Percentiles rank a stretch among this genome's conserved stretches.
Evolutionary conservation across 768 basidiomycete genomes (phyloP).

Genomic region (Boletus rubroflammeus): DNA sequence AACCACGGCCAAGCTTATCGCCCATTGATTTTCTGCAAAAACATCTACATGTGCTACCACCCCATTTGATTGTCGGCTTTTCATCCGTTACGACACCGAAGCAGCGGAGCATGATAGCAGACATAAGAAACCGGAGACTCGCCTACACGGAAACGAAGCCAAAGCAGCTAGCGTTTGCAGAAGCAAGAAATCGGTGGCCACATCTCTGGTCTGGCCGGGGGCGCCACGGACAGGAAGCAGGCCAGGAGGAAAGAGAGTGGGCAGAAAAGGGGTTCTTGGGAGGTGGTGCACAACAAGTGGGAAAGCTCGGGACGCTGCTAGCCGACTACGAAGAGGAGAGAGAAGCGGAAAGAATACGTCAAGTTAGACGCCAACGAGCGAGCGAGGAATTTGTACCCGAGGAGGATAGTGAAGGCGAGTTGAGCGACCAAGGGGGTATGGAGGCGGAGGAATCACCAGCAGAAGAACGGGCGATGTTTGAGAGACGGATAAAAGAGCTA

Average conservation of each 20-base stretch:
- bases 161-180: slow-evolving; percentile 48
- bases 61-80: slow-evolving; percentile 50
- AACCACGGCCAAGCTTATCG: slow-evolving; percentile 53
- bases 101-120: slow-evolving; percentile 57
- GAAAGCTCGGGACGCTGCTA: slow-evolving; percentile 63
- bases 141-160: slow-evolving; percentile 57
- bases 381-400: slow-evolving; percentile 48
- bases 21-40: slow-evolving; percentile 62
- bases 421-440: slow-evolving; percentile 20
- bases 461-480: slow-evolving; percentile 50
- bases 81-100: slow-evolving; percentile 50
- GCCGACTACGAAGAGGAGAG: slow-evolving; percentile 77
- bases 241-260: slow-evolving; percentile 68
- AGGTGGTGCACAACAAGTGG: slow-evolving; percentile 51
- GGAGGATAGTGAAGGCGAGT: slow-evolving; percentile 55
- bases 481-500: slow-evolving; percentile 58
- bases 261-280: slow-evolving; percentile 61
- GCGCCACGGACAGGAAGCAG: slow-evolving; percentile 48
- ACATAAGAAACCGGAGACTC: slow-evolving; percentile 70
- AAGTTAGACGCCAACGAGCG: slow-evolving; percentile 38
- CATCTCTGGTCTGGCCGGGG: slow-evolving; percentile 60
- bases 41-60: slow-evolving; percentile 64
- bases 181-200: slow-evolving; percentile 61
- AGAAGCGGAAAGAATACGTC: slow-evolving; percentile 57
- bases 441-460: slow-evolving; percentile 45